Percentiles rank a stretch among this genome's conserved stretches.
Evolutionary conservation across 179 eudicot genomes (phyloP).

Genomic region (Spinacia oleracea): DNA sequence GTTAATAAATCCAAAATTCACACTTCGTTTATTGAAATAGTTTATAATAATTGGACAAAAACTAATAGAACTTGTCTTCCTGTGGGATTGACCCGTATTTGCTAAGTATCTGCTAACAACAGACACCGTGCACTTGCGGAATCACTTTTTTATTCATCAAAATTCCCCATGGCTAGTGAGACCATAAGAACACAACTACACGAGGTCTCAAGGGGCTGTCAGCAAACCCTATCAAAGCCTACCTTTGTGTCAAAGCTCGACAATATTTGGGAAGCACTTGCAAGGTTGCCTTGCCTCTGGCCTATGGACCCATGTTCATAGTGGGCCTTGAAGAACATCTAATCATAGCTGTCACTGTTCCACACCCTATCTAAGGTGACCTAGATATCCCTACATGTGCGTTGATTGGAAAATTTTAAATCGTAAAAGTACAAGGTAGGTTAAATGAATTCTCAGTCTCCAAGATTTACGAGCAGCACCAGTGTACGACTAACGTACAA

Average conservation of each 20-base stretch:
- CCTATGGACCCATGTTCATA: background rate
- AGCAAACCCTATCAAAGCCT: background rate
- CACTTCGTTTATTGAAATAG: too few species aligned
- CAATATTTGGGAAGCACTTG: background rate
- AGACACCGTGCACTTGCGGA: too few species aligned
- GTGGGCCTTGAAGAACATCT: background rate
- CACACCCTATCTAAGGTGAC: background rate
- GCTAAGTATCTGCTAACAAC: too few species aligned
- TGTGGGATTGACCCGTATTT: too few species aligned
- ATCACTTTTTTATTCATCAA: too few species aligned
- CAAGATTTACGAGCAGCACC: background rate
- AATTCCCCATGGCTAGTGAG: background rate
- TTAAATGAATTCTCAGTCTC: background rate
- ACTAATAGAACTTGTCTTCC: too few species aligned
- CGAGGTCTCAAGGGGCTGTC: background rate
- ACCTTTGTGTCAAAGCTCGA: background rate
- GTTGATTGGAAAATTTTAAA: background rate
- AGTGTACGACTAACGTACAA: background rate
- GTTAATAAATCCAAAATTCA: too few species aligned
- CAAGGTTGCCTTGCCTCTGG: background rate
- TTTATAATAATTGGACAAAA: too few species aligned
- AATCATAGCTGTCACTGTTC: background rate
- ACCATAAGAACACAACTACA: background rate
- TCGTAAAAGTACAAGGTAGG: background rate
- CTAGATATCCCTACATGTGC: background rate